Conservation (phyloP, 1,284 basidiomycete species). For the Tilletia caries region DNA sequence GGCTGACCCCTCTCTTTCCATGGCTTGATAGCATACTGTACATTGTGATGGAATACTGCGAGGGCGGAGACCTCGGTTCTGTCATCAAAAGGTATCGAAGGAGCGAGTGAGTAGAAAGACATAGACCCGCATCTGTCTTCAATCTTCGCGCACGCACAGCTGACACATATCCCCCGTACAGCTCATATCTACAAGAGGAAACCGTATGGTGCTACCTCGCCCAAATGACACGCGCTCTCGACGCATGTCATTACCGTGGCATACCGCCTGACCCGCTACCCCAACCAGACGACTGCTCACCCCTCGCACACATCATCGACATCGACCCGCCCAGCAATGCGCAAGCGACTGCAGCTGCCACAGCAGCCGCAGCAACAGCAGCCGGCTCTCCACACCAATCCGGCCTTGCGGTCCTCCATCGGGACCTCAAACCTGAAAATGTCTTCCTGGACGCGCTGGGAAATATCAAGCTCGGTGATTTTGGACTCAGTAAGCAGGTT, state of each 20-base stretch:
- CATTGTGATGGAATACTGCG: constrained; percentile 66
- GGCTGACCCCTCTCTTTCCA: not conserved
- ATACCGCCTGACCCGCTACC: not conserved
- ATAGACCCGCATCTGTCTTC: too few species aligned
- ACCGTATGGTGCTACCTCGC: constrained; percentile 91
- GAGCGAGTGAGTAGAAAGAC: constrained; percentile 52
- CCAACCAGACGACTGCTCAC: not conserved
- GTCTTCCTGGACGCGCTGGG: constrained; percentile 78
- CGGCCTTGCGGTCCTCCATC: constrained; percentile 65
- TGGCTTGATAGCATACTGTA: constrained; percentile 24
- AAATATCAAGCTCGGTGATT: constrained; percentile 88
- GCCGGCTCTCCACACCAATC: constrained; percentile 2
- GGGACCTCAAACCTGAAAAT: constrained; percentile 95
- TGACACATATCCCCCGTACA: not conserved
- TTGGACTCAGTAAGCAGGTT: constrained; percentile 89
- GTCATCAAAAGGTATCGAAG: constrained; percentile 75
- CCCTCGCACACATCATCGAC: not conserved
- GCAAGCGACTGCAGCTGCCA: not conserved
- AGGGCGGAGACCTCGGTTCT: constrained; percentile 83
- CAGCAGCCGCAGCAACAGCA: not conserved
- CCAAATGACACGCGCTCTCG: constrained; percentile 83
- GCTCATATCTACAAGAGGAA: constrained; percentile 69
- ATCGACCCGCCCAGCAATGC: too few species aligned
- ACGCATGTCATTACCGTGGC: constrained; percentile 72
- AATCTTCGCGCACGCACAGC: not conserved